These are phyloP conservation scores for Vitis hybrid DNA, from an alignment of 177 flowering plant species.

Conservation along the genomic window DNA sequence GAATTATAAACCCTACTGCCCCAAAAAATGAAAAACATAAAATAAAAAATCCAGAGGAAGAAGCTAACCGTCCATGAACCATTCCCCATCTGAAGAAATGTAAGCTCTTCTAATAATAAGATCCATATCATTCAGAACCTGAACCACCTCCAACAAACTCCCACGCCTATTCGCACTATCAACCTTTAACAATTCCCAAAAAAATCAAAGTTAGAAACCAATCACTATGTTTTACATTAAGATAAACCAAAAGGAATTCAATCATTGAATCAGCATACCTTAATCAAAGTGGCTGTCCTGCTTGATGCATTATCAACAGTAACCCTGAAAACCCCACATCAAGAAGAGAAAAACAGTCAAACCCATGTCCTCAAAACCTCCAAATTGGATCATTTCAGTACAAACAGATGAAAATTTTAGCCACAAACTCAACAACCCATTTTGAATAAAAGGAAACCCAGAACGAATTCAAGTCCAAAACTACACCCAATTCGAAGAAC, in stretches of 20 bases:
- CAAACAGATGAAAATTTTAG: slow-evolving; percentile 10
- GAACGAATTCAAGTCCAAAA: not conserved
- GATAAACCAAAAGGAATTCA: not conserved
- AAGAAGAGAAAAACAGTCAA: slow-evolving; percentile 7
- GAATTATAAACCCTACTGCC: not conserved
- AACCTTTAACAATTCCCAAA: slow-evolving; percentile 47
- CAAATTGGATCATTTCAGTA: slow-evolving; percentile 7
- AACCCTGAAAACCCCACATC: slow-evolving; percentile 54
- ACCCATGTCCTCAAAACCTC: not conserved
- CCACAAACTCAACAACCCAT: slow-evolving; percentile 13
- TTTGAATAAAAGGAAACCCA: slow-evolving; percentile 15
- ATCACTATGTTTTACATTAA: not conserved
- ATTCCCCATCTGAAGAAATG: slow-evolving; percentile 93
- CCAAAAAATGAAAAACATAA: not conserved
- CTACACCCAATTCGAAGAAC: not conserved
- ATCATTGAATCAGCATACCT: slow-evolving; percentile 38
- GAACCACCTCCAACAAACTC: slow-evolving; percentile 75
- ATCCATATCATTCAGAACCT: slow-evolving; percentile 86
- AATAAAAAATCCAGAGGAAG: not conserved
- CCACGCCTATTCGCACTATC: slow-evolving; percentile 82
- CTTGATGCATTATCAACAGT: slow-evolving; percentile 71
- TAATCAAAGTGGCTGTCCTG: slow-evolving; percentile 67
- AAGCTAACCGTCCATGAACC: slow-evolving; percentile 97
- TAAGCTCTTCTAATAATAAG: slow-evolving; percentile 79
- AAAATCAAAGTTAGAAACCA: slow-evolving; percentile 1